A percentile compares a stretch with the other conserved stretches of the same genome.
Conservation (phyloP, 1,139 yeast species). For the Meyerozyma smithsonii region DNA sequence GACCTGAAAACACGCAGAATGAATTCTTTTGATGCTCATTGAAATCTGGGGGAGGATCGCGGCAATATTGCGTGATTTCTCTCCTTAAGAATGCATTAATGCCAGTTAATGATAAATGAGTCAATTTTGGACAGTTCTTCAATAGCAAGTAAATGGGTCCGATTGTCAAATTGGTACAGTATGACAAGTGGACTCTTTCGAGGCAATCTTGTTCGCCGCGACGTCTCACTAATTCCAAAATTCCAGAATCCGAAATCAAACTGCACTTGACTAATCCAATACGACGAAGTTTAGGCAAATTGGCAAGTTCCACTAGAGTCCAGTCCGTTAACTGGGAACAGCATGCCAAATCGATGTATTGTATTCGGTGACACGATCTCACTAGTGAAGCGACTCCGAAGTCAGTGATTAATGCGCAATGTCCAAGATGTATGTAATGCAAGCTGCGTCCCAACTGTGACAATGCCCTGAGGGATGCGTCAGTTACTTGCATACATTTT, state of each 20-base stretch:
- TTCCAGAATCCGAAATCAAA: slow-evolving; percentile 83
- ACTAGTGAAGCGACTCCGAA: slow-evolving; percentile 76
- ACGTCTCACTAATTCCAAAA: slow-evolving; percentile 69
- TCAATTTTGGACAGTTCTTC: slow-evolving; percentile 77
- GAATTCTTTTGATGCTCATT: slow-evolving; percentile 80
- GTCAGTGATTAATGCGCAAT: slow-evolving; percentile 88
- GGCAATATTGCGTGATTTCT: slow-evolving; percentile 82
- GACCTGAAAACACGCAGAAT: slow-evolving; percentile 92
- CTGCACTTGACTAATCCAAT: slow-evolving; percentile 92
- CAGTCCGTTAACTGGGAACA: slow-evolving; percentile 86
- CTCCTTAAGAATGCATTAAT: slow-evolving; percentile 81
- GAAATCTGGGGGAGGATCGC: slow-evolving; percentile 94
- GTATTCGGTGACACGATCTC: slow-evolving; percentile 76
- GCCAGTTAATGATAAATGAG: slow-evolving; percentile 88
- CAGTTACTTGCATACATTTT: slow-evolving; percentile 85
- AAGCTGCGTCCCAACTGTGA: slow-evolving; percentile 73
- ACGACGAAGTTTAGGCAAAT: slow-evolving; percentile 76
- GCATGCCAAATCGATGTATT: slow-evolving; percentile 92
- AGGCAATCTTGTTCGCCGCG: slow-evolving; percentile 70
- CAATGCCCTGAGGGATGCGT: slow-evolving; percentile 69
- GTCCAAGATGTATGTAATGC: slow-evolving; percentile 91
- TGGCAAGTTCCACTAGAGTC: slow-evolving; percentile 73
- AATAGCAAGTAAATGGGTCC: slow-evolving; percentile 68
- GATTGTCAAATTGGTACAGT: slow-evolving; percentile 77
- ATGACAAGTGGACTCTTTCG: slow-evolving; percentile 90